A percentile compares a stretch with the other conserved stretches of the same genome.
phyloP scores from a whole-genome alignment of 2,329 filamentous ascomycete genomes.

The Hypocreales sp. region DNA sequence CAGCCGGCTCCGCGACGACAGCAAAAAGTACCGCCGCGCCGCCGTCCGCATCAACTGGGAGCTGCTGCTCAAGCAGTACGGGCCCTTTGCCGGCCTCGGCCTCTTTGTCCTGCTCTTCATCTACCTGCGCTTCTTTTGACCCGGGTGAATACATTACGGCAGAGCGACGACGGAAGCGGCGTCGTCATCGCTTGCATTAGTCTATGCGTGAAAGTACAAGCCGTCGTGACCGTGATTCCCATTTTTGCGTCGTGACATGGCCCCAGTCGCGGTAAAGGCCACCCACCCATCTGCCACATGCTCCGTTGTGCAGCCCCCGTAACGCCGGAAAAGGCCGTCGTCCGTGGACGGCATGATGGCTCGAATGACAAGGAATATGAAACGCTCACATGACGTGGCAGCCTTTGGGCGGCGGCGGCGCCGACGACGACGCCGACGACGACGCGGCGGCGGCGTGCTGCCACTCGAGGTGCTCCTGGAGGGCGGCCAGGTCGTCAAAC shows the following conservation, averaged over 20 bases:
- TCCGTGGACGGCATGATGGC: too few species aligned
- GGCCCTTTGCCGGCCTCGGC: conserved; percentile 68
- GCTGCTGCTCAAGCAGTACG: conserved; percentile 89
- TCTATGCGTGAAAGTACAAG: too few species aligned
- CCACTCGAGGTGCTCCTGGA: conserved; percentile 43
- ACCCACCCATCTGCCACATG: too few species aligned
- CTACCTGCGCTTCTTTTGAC: conserved; percentile 83
- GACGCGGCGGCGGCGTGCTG: conserved; percentile 27
- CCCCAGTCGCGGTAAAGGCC: too few species aligned
- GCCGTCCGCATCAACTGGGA: conserved; percentile 98
- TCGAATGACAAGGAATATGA: too few species aligned
- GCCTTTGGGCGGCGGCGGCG: conserved; percentile 15
- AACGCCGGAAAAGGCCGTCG: too few species aligned
- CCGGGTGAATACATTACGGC: too few species aligned
- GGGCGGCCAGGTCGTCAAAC: conserved; percentile 30
- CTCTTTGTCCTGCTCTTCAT: conserved; percentile 76
- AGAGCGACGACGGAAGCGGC: too few species aligned
- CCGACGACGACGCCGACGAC: not conserved
- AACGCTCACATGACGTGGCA: conserved; percentile 37
- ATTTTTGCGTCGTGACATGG: too few species aligned
- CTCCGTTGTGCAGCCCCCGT: too few species aligned
- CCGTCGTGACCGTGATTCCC: too few species aligned
- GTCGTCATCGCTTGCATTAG: too few species aligned
- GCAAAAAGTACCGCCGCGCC: conserved; percentile 82
- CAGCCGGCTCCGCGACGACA: conserved; percentile 74